Evolutionary conservation across 805 yeast genomes (phyloP), one percentile per base, ranked within the genome.

Genomic region (Pichia deserticola): DNA sequence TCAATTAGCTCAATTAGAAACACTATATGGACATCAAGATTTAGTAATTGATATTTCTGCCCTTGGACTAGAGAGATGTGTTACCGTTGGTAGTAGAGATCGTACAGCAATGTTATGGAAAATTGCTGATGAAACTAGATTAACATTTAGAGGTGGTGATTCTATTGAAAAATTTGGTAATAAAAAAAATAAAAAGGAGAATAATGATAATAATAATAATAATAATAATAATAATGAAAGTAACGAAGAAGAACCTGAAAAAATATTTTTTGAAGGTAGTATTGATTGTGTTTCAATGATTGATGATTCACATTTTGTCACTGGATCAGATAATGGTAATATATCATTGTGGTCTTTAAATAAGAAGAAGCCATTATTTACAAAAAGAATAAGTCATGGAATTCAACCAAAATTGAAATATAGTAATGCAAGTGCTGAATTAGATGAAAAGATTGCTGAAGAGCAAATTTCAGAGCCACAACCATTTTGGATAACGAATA

Each of bases 81-180:
- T 93, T 15, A 88, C 96, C 29, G 98, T 92, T 34, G 99, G 99
- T 15, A 76, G 95, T 4, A 80, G 98, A 59, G 99, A 93, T 68
- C 82, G 95, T 60, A 87, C 97, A 5, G 97, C 92, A 9, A 85
- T 95, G 84, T 73, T 87, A 59, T 93, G 99, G 99, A 93, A 93
- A 65, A 89, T 93, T 56, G 81, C 96, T 29, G 99, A 93, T 60
- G 99, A 93, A 69, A 82, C 95, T 1, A 80, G 97, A 62, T 77
- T 93, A 60, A 89, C 97, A 0, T 92, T 92, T 66, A 78, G 96
- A 63, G 96, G 96, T 53, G 96, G 95, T 51, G 96, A 89, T 60
- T 68, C 66, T 2, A 71, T 66, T 44, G 79, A 69, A 57, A 62
- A 54, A 48, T 58, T 51, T 43, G 49, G 37, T 3, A 73, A 66